These are phyloP conservation scores for Linum tenue DNA, from an alignment of 345 rosid species.

Conservation along the genomic window DNA sequence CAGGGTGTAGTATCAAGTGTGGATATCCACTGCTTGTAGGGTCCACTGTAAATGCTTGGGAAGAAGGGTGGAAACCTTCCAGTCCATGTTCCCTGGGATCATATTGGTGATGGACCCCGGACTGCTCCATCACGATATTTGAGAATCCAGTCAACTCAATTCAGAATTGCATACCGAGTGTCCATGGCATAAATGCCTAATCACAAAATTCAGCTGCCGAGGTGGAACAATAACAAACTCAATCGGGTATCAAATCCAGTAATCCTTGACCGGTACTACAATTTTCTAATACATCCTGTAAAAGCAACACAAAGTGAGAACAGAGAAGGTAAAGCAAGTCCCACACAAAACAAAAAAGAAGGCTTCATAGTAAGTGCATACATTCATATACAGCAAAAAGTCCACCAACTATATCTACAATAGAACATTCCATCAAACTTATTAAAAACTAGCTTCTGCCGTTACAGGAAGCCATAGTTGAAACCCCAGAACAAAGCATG, in stretches of 20 bases:
- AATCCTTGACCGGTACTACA: no score
- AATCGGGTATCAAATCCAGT: no score
- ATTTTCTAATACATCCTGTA: no score
- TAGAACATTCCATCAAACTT: no score
- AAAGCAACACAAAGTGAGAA: no score
- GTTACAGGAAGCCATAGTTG: no score
- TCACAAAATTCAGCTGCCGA: slow-evolving; percentile 10
- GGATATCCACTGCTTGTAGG: slow-evolving; percentile 32
- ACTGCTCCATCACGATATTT: slow-evolving; percentile 39
- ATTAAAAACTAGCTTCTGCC: no score
- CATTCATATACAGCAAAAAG: background rate
- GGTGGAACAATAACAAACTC: background rate
- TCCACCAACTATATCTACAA: background rate
- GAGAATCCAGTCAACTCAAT: slow-evolving; percentile 30
- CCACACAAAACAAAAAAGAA: no score
- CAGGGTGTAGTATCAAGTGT: slow-evolving; percentile 29
- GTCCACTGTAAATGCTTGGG: slow-evolving; percentile 35
- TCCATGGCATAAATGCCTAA: slow-evolving; percentile 4
- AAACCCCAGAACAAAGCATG: no score
- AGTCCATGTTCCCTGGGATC: slow-evolving; percentile 37
- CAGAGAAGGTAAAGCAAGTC: no score
- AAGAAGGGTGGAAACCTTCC: slow-evolving; percentile 31
- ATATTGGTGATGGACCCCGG: slow-evolving; percentile 33
- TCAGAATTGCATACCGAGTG: background rate
- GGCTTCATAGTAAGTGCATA: no score